Base-by-base conservation (phyloP, 441 rosid genomes). In the Metrosideros polymorpha region DNA sequence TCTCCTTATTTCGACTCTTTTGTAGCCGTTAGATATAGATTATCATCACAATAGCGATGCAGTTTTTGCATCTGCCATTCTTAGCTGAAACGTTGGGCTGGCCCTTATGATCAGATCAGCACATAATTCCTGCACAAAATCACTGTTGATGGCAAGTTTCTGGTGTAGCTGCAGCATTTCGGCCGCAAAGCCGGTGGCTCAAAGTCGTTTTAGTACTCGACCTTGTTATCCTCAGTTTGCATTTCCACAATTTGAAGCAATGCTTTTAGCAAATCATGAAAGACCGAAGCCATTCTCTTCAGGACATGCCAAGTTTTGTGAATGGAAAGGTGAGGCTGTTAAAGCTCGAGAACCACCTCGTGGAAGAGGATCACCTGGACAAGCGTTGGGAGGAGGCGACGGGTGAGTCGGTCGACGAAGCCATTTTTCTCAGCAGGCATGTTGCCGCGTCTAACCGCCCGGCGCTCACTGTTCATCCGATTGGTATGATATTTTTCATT, bases 381-480 rank as follows among this genome's bases (percentile, higher is more conserved):
- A 55, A 84, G 83, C 85, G 89, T n/a, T 89, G 88, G 88, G 84
- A 89, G 87, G 89, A 84, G 84, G 89, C 71, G 17, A 84, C 87
- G 17, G 89, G 86, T 30, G 89, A 89, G 85, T 29, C 84, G 2
- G 87, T 89, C 9, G 24, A 57, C 86, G 91, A 86, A 61, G 88
- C 84, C 79, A 85, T 89, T 22, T 87, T 89, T 43, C 91, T 87
- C 51, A 86, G 91, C 87, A 87, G 63, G 79, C 91, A 86, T 61
- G 88, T 87, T 27, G 88, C 88, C 29, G 88, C 87, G 25, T 86
- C 88, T 14, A 55, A 82, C 39, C 76, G 87, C 22, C 91, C 91
- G 12, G 91, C 91, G 22, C 88, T 87, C 45, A 86, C 89, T 6
- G 75, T 89, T 82, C 89, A 89, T 56, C 91, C 91, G 1, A 87